Percentiles rank a stretch among this genome's conserved stretches.
phyloP scores from a whole-genome alignment of 495 filamentous ascomycete species.

The Paragyromitra xinjiangensis region DNA sequence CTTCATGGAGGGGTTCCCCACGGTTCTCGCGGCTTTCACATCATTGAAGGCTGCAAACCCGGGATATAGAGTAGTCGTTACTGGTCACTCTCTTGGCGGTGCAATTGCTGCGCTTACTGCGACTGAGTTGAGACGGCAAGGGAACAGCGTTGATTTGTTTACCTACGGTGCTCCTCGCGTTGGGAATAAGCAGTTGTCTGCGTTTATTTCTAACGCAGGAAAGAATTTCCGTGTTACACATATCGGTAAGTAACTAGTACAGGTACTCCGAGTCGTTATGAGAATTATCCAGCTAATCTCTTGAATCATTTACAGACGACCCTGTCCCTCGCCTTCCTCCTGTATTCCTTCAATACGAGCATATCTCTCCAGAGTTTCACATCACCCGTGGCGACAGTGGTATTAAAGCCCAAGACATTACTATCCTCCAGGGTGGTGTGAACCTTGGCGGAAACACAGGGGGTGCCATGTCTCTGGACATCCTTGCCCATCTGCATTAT shows the following conservation, averaged over 20 bases:
- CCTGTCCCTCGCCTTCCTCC: conserved; percentile 69
- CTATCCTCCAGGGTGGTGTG: conserved; percentile 37
- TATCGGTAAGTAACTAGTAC: conserved; percentile 36
- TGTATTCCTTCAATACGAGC: conserved; percentile 62
- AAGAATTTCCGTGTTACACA: conserved; percentile 70
- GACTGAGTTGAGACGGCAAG: conserved; percentile 64
- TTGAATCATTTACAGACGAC: conserved; percentile 60
- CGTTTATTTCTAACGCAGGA: conserved; percentile 65
- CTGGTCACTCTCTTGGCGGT: conserved; percentile 71
- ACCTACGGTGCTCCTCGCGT: conserved; percentile 70
- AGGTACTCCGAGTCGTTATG: not conserved
- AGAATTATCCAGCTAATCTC: not conserved
- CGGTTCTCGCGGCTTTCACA: conserved; percentile 61
- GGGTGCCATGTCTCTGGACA: conserved; percentile 30
- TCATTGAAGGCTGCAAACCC: conserved; percentile 59
- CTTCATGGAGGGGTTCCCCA: conserved; percentile 62
- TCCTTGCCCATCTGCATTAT: conserved; percentile 47
- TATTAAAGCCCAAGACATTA: conserved; percentile 35
- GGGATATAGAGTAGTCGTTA: conserved; percentile 63
- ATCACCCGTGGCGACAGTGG: conserved; percentile 37
- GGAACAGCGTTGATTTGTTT: conserved; percentile 64
- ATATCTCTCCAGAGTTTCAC: conserved; percentile 69
- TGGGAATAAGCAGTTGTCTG: conserved; percentile 64
- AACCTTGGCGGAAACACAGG: conserved; percentile 53
- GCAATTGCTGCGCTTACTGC: conserved; percentile 70